These are phyloP conservation scores for Closterium sp. DNA, from an alignment of 139 green algal genomes.

Conservation along the genomic window DNA sequence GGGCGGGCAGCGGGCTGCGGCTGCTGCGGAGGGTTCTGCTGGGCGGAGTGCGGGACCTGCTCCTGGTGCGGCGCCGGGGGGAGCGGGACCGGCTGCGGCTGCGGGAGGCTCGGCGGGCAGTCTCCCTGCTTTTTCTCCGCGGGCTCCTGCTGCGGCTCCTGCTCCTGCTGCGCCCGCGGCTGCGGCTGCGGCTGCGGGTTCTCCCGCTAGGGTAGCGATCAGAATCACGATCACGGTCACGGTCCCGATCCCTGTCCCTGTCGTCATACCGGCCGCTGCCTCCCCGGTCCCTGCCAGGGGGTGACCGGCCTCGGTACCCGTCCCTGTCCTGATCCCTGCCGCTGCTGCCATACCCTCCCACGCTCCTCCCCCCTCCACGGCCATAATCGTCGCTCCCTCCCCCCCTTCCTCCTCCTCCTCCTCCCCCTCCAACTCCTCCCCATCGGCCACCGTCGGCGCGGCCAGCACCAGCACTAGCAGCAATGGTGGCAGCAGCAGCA, in stretches of 20 bases:
- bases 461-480: background rate
- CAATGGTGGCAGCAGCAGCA: background rate
- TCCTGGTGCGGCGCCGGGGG: conserved; percentile 1
- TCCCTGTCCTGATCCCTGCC: background rate
- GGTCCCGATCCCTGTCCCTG: background rate
- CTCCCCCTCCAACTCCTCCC: background rate
- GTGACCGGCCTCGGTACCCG: background rate
- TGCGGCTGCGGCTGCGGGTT: conserved; percentile 2
- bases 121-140: conserved; percentile 20
- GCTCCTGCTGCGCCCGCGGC: conserved; percentile 14
- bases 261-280: background rate
- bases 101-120: background rate
- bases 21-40: conserved; percentile 20
- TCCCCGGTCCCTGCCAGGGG: background rate
- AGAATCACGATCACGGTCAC: background rate
- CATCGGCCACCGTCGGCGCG: background rate
- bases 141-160: conserved; percentile 2
- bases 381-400: background rate
- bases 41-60: background rate
- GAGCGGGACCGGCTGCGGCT: conserved; percentile 23
- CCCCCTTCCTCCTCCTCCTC: background rate
- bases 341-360: conserved; percentile 3
- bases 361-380: background rate
- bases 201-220: background rate
- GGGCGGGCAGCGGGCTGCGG: conserved; percentile 10